These are phyloP conservation scores for Orbilia quercus DNA, from an alignment of 2,329 filamentous ascomycete species.

Conservation along the genomic window DNA sequence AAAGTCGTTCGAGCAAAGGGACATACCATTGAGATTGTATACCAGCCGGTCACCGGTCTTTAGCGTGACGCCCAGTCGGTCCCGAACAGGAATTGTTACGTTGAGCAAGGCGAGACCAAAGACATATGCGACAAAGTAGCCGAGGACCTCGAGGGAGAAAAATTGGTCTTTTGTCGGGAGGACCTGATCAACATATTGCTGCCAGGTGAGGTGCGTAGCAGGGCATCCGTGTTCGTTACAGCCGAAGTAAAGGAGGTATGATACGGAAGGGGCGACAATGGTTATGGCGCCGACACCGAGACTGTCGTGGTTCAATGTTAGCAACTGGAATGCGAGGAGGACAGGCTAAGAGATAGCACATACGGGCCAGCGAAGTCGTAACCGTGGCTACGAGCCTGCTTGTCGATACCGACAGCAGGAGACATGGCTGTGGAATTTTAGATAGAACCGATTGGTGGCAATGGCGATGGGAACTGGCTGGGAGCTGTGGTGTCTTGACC, in stretches of 20 bases:
- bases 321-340: neutral
- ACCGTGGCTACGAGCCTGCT: conserved; percentile 57
- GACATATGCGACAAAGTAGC: conserved; percentile 79
- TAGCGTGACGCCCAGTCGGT: conserved; percentile 76
- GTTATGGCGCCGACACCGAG: conserved; percentile 81
- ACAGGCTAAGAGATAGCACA: conserved; percentile 57
- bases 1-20: too few species aligned
- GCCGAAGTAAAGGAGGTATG: conserved; percentile 82
- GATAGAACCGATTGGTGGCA: neutral
- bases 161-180: conserved; percentile 69
- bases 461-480: too few species aligned
- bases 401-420: conserved; percentile 17
- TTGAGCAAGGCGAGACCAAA: conserved; percentile 71
- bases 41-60: conserved; percentile 58
- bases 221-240: conserved; percentile 97
- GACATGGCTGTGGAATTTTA: conserved; percentile 3
- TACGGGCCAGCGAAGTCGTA: conserved; percentile 68
- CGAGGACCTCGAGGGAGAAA: conserved; percentile 80
- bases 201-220: conserved; percentile 79
- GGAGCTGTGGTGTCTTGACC: neutral
- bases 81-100: conserved; percentile 77
- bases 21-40: conserved; percentile 65
- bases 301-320: conserved; percentile 64
- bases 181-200: conserved; percentile 74
- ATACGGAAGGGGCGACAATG: conserved; percentile 80